These are phyloP conservation scores for Scleroderma citrinum DNA, from an alignment of 768 basidiomycete genomes.

Conservation along the genomic window DNA sequence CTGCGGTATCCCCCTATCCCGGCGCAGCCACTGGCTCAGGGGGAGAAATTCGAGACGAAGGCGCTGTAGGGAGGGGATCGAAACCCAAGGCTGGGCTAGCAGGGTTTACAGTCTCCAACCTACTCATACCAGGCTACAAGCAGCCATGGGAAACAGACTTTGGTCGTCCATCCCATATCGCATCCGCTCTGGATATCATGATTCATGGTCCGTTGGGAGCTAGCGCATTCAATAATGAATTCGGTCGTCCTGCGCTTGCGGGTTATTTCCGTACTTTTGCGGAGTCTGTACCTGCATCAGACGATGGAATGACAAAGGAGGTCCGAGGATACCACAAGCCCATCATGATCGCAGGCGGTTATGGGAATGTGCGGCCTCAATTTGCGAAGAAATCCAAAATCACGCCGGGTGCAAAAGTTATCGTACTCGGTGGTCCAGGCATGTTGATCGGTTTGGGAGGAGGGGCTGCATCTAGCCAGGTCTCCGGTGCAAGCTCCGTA, in stretches of 20 bases:
- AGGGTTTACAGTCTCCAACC: constrained; percentile 91
- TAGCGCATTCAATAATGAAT: constrained; percentile 97
- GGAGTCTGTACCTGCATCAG: constrained; percentile 58
- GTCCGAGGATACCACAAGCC: constrained; percentile 98
- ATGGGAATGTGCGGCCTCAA: constrained; percentile 84
- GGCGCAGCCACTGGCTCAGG: constrained; percentile 99
- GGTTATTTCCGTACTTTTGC: constrained; percentile 97
- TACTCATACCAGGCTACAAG: constrained; percentile 83
- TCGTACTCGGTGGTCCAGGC: constrained; percentile 94
- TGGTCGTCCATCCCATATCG: constrained; percentile 85
- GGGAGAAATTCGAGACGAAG: constrained; percentile 97
- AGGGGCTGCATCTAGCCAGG: constrained; percentile 92
- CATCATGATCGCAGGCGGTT: constrained; percentile 98
- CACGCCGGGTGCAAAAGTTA: constrained; percentile 74
- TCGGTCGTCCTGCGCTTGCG: constrained; percentile 85
- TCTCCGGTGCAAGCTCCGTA: constrained; percentile 83
- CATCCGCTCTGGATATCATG: constrained; percentile 95
- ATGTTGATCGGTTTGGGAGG: constrained; percentile 96
- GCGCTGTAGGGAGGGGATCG: constrained; percentile 90
- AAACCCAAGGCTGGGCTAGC: constrained; percentile 93
- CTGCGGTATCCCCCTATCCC: constrained; percentile 95
- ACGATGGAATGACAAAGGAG: constrained; percentile 46
- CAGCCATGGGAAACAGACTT: constrained; percentile 98
- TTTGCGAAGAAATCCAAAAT: constrained; percentile 80
- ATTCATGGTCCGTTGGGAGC: constrained; percentile 92